Base-by-base conservation (phyloP, 2,329 filamentous ascomycete species). In the Colletotrichum paranaense region DNA sequence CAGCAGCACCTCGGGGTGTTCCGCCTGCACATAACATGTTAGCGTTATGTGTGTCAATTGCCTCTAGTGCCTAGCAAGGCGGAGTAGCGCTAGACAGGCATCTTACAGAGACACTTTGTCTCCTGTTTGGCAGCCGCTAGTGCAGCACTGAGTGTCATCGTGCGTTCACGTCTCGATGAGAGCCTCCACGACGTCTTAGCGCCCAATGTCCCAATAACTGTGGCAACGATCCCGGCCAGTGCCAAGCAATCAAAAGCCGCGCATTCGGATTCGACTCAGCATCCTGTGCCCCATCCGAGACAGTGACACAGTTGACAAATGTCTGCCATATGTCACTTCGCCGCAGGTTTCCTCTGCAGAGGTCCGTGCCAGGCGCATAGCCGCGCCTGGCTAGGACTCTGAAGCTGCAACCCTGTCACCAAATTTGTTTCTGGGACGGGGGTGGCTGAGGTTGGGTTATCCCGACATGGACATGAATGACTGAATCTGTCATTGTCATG, bases 281-380 rank as follows among this genome's bases (percentile, higher is more conserved):
- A 32, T 56, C 32, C 4, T 26, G 24, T 52, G 4, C 9, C 9
- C 14, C 46, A 62, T 72, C 46, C 24, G 58, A 68, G 38, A 58
- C 38, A 58, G 26, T 32, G 63, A 30, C 35, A 28, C 49, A 28
- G 64, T 59, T 73, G 66, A 60, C 53, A 73, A 73, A 73, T 64
- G 59, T 69, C 46, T 55, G 26, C 52, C 46, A 69, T 56, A 22
- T 38, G 66, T 56, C 69, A 72, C 16, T 46, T 64, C 59, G 35
- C 12, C 46, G 28, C 65, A 59, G 24, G 6, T 22, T 49, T 46
- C 55, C 24, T 35, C 46, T 12, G 5, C 22, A 49, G 24, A 12
- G 64, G 68, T 53, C 68, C 49, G 69, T 72, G 69, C 53, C 59
- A 49, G 30, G 30, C 32, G 66, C 66, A 26, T 26, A 26, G 26